A percentile compares a stretch with the other conserved stretches of the same genome.
Evolutionary conservation across 192 early-diverging fungal species (phyloP).

Genomic region (Coemansia sp.): DNA sequence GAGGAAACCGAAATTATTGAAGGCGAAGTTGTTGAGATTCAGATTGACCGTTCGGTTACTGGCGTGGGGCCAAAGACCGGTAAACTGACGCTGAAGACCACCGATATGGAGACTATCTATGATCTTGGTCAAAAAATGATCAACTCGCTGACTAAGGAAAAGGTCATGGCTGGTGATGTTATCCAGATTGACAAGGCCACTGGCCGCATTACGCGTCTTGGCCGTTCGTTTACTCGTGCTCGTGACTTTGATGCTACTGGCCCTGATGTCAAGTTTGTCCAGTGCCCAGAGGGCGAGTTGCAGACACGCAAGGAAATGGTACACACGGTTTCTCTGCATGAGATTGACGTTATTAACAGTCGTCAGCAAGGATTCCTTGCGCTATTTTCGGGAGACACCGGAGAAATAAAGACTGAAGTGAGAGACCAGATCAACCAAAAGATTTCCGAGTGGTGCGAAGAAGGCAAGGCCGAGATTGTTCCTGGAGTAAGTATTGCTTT

Average conservation of each 20-base stretch:
- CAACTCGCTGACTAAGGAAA: constrained; percentile 94
- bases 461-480: constrained; percentile 97
- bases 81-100: constrained; percentile 98
- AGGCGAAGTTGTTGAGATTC: constrained; percentile 98
- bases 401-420: constrained; percentile 97
- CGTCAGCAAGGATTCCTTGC: constrained; percentile 96
- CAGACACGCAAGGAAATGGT: constrained; percentile 97
- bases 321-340: constrained; percentile 97
- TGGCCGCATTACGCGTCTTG: constrained; percentile 93
- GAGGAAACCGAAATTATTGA: constrained; percentile 99
- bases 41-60: constrained; percentile 90
- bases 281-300: constrained; percentile 98
- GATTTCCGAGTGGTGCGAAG: constrained; percentile 96
- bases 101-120: constrained; percentile 99
- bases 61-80: constrained; percentile 93
- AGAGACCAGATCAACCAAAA: constrained; percentile 98
- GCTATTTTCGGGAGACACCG: constrained; percentile 95
- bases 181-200: constrained; percentile 98
- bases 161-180: constrained; percentile 95
- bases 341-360: constrained; percentile 99
- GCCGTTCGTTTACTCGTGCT: constrained; percentile 94
- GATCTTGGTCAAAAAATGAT: constrained; percentile 99
- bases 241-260: constrained; percentile 99
- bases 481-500: constrained; percentile 66
- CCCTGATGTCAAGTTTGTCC: constrained; percentile 95